Base-by-base conservation (phyloP, 176 grass and related monocot genomes). In the Thalia dealbata region DNA sequence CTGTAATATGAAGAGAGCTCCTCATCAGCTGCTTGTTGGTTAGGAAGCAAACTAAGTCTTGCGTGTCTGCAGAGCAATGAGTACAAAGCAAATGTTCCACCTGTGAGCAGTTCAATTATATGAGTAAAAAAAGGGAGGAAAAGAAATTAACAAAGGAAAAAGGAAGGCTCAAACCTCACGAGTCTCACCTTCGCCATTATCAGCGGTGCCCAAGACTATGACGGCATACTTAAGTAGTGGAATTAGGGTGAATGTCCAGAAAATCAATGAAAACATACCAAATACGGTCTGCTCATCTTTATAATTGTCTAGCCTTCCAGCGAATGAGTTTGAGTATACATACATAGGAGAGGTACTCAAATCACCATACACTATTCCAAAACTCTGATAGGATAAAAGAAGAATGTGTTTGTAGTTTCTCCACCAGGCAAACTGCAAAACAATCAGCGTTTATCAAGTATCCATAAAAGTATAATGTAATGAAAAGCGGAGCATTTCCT, bases 21-120 rank as follows among this genome's bases (percentile, higher is more conserved):
- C 77, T 99, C 95, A 79, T 99, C 95, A 0, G 87, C 95, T 68
- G 95, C 85, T 82, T 99, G 95, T 78, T 99, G 95, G 76, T 99
- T 99, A 35, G 95, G 90, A 72, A 99, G 83, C 59, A 99, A 78
- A 63, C 95, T 93, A 66, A 99, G 78, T 48, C 91, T 99, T 74
- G 90, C 85, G 83, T 99, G 95, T 86, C 95, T 87, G 71, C 95
- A 99, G 73, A 99, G 90, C 35, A 99, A 79, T 0, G 95, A 99
- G 77, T 99, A 99, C 35, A 99, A 46, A 68, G 95, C 95, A 81
- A 99, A 99, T 77, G 90, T 86, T 74, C 95, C 95, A 76, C 95
- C 95, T 99, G 71, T 75, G 85, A 42, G 78, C 82, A 84, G 52
- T 41, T 80, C 48, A 46, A 24, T 1, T 42, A 44, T 81, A 23